A percentile compares a stretch with the other conserved stretches of the same genome.
Evolutionary conservation across 352 stramenopile species (phyloP).

Genomic region (Globisporangium alternatum): DNA sequence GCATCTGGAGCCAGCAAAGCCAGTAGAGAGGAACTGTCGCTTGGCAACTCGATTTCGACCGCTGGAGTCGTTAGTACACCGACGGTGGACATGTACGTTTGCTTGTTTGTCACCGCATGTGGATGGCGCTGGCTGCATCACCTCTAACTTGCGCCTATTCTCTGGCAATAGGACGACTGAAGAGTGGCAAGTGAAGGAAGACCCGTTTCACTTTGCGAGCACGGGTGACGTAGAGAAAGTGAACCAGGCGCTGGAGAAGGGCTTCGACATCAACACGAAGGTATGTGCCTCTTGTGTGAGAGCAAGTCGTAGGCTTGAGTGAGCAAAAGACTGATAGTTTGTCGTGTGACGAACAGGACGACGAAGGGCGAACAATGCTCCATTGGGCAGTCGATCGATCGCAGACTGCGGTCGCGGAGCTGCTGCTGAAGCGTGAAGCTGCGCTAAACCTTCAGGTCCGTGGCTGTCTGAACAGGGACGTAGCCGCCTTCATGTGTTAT

Average conservation of each 20-base stretch:
- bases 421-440: constrained; percentile 51
- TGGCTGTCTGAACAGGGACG: not conserved
- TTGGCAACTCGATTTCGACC: constrained; percentile 44
- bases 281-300: constrained; percentile 12
- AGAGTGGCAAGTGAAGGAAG: constrained; percentile 72
- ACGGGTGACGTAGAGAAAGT: constrained; percentile 59
- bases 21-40: constrained; percentile 28
- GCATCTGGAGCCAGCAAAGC: constrained; percentile 17
- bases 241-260: constrained; percentile 34
- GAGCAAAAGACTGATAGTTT: not conserved
- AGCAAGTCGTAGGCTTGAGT: not conserved
- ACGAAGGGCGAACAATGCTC: constrained; percentile 76
- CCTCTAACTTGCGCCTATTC: not conserved
- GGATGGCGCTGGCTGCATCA: not conserved
- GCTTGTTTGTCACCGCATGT: not conserved
- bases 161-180: constrained; percentile 46
- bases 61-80: constrained; percentile 56
- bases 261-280: constrained; percentile 45
- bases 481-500: not conserved
- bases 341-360: constrained; percentile 32
- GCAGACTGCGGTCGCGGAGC: constrained; percentile 44
- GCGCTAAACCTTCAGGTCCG: constrained; percentile 58
- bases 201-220: constrained; percentile 72
- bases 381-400: constrained; percentile 78
- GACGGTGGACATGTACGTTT: constrained; percentile 64